phyloP scores from a whole-genome alignment of 768 basidiomycete species.

The Suillus brevipes region DNA sequence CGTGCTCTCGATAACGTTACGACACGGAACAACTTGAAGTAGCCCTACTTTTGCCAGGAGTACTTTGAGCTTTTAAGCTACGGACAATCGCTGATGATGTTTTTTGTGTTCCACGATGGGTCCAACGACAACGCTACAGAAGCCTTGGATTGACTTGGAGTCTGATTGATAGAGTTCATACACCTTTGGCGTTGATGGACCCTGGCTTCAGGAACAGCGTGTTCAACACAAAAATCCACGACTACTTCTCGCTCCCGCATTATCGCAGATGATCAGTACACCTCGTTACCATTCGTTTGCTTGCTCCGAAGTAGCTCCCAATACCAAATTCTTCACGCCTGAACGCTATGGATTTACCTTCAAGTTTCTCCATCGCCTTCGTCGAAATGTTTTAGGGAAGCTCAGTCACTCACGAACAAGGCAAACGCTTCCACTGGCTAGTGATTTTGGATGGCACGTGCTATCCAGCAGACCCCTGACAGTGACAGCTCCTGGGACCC shows the following conservation, averaged over 20 bases:
- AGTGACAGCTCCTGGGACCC: too few species aligned
- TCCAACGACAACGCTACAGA: too few species aligned
- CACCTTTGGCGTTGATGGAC: too few species aligned
- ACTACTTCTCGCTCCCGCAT: constrained; percentile 10
- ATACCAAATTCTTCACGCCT: constrained; percentile 53
- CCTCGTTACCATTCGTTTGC: constrained; percentile 33
- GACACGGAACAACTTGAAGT: too few species aligned
- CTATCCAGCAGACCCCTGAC: neutral
- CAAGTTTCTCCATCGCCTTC: constrained; percentile 59
- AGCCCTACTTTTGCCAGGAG: too few species aligned
- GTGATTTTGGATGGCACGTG: neutral
- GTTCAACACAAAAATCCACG: too few species aligned
- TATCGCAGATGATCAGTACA: constrained; percentile 5
- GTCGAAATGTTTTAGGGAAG: constrained; percentile 51
- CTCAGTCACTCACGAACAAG: constrained; percentile 34
- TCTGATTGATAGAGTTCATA: too few species aligned
- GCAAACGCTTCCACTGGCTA: neutral
- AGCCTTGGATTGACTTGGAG: too few species aligned
- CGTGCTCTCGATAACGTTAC: neutral
- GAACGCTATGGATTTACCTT: constrained; percentile 76
- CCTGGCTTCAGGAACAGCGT: too few species aligned
- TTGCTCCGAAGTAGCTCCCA: constrained; percentile 21
- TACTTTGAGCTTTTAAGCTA: too few species aligned
- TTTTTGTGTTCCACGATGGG: too few species aligned
- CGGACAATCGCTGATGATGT: too few species aligned